Conservation (phyloP, 192 early-diverging fungal species). For the Haplosporangium gracile region DNA sequence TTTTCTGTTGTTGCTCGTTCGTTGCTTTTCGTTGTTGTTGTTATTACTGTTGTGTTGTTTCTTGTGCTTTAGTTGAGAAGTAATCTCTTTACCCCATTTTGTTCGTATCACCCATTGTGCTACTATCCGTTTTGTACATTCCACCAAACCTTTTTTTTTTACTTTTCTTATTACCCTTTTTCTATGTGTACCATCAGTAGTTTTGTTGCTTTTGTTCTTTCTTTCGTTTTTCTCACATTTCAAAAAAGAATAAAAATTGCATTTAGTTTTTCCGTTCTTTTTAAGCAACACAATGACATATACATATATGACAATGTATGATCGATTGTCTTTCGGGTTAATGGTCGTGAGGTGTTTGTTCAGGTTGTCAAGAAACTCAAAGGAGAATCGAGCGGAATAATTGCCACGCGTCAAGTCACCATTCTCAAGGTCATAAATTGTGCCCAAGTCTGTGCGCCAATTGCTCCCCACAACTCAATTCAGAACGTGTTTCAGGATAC, state of each 20-base stretch:
- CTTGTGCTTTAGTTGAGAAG: constrained; percentile 4
- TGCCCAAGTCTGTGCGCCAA: too few relatives aligned
- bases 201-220: not conserved
- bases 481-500: too few relatives aligned
- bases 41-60: constrained; percentile 1
- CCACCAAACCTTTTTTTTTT: not conserved
- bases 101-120: constrained; percentile 13
- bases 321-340: too few relatives aligned
- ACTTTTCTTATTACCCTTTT: not conserved
- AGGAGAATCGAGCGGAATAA: too few relatives aligned
- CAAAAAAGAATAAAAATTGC: constrained; percentile 11
- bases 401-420: too few relatives aligned
- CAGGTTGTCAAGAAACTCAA: too few relatives aligned
- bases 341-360: too few relatives aligned
- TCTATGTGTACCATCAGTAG: constrained; percentile 4
- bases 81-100: not conserved
- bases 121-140: constrained; percentile 5
- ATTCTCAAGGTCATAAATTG: too few relatives aligned
- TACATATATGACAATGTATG: not conserved
- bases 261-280: not conserved
- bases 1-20: not conserved
- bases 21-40: not conserved
- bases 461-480: too few relatives aligned
- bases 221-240: not conserved
- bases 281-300: not conserved